Evolutionary conservation across 2,329 filamentous ascomycete species (phyloP), one percentile per base, ranked within the genome.

Genomic region (Plenodomus biglobosus): DNA sequence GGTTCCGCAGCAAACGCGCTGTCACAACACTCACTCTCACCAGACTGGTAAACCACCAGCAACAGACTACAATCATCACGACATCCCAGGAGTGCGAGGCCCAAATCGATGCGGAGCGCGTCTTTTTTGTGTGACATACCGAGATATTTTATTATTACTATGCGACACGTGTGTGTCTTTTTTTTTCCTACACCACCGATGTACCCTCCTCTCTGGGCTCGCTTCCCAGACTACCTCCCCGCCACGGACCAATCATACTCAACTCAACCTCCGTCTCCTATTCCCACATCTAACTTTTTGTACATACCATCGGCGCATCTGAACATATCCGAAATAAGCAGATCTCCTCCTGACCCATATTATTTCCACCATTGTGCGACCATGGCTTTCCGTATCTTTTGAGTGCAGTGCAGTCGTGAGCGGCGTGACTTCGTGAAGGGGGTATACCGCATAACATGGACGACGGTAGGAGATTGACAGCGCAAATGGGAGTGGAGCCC

Each of bases 361-460:
- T 52, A 60, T 11, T 7, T 47, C 48, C 53, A 48, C 49, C 56
- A 55, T 48, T 50, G 50, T 22, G 21, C 52, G 53, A 32, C 51
- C 48, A 40, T 41, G 19, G 48, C 40, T 38, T 54, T 53, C 50
- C 47, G 37, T 48, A 40, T 22, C 44, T 43, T 49, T 53, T 52
- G 38, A 52, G 35, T 58, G 58, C 52, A 52, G 55, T 61, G 55
- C 55, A 58, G 39, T 62, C 61, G 54, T 62, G 44, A 58, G 50
- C 54, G 44, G 54, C 59, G 52, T 65, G 51, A 61, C 49, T 48
- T 64, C 58, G 50, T 65, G 43, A 53, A 53, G 51, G 60, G 59
- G 58, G 61, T 65, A 61, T 61, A 53, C 56, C 45, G 55, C 57
- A 48, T 48, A 22, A 47, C 42, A 44, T 30, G 27, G 41, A 48